Evolutionary conservation across 202 grass and related monocot genomes (phyloP).

Genomic region (Elaeis oleifera): DNA sequence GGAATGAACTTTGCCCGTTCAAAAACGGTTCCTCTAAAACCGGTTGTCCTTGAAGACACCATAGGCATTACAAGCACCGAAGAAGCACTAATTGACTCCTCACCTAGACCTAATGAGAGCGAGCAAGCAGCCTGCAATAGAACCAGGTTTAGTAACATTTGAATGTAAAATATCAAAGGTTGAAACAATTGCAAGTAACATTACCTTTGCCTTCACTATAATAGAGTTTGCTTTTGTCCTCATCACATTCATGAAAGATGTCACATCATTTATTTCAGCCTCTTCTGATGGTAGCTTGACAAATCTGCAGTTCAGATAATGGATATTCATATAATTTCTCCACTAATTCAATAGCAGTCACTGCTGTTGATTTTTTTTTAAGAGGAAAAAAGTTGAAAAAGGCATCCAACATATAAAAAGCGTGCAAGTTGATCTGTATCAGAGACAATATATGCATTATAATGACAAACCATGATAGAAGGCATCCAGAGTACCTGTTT

Average conservation of each 20-base stretch:
- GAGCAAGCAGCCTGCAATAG: slow-evolving; percentile 64
- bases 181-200: slow-evolving; percentile 1
- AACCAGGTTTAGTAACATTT: background rate
- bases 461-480: slow-evolving; percentile 12
- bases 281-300: slow-evolving; percentile 54
- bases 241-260: slow-evolving; percentile 46
- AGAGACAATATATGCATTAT: slow-evolving; percentile 1
- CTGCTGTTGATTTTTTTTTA: no score
- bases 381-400: no score
- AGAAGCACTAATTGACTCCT: slow-evolving; percentile 59
- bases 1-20: slow-evolving; percentile 60
- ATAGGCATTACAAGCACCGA: slow-evolving; percentile 88
- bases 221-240: slow-evolving; percentile 60
- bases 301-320: slow-evolving; percentile 30
- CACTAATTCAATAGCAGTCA: background rate
- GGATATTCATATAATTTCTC: slow-evolving; percentile 9
- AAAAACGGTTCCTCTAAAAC: slow-evolving; percentile 48
- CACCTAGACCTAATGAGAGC: slow-evolving; percentile 62
- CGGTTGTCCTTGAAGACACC: slow-evolving; percentile 78
- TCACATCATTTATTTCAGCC: slow-evolving; percentile 41
- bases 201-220: slow-evolving; percentile 72
- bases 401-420: no score
- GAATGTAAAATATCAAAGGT: background rate
- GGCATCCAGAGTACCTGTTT: slow-evolving; percentile 45
- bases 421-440: no score